These are phyloP conservation scores for Mycena filopes DNA, from an alignment of 768 basidiomycete species.

Conservation along the genomic window DNA sequence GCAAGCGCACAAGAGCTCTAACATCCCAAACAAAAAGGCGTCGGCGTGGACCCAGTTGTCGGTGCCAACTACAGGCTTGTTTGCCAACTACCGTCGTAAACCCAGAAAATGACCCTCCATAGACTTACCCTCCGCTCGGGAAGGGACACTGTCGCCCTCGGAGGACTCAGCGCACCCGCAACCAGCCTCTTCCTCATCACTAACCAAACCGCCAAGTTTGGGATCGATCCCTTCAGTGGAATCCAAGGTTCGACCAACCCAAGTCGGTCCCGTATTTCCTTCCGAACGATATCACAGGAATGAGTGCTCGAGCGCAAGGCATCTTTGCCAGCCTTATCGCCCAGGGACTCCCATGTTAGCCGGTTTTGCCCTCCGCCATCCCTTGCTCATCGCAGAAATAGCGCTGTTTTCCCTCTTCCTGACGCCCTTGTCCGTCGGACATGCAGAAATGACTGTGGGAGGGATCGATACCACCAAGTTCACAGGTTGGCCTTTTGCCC, in stretches of 20 bases:
- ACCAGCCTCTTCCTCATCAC: constrained; percentile 62
- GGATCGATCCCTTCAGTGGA: constrained; percentile 65
- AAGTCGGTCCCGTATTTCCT: neutral
- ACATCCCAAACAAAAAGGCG: too few species aligned
- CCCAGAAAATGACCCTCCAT: neutral
- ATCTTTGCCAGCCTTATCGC: constrained; percentile 58
- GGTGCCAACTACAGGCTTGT: constrained; percentile 59
- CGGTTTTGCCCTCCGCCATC: neutral
- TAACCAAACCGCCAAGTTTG: constrained; percentile 62
- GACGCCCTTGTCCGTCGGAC: constrained; percentile 57
- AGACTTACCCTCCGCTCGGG: constrained; percentile 56
- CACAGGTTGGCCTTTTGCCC: constrained; percentile 44
- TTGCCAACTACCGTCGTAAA: constrained; percentile 47
- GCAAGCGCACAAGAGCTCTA: too few species aligned
- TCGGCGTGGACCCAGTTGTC: constrained; percentile 64
- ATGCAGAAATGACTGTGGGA: constrained; percentile 64
- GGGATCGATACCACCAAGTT: constrained; percentile 65
- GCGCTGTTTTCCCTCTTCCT: constrained; percentile 64
- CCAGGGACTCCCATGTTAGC: constrained; percentile 62
- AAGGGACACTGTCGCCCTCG: constrained; percentile 61
- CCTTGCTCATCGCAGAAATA: constrained; percentile 32
- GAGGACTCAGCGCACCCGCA: constrained; percentile 50
- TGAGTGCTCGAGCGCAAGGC: constrained; percentile 61
- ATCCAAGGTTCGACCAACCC: constrained; percentile 54
- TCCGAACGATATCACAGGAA: constrained; percentile 46